Evolutionary conservation across 2,329 filamentous ascomycete species (phyloP), one percentile per base, ranked within the genome.

Genomic region (Dactylellina haptotyla): DNA sequence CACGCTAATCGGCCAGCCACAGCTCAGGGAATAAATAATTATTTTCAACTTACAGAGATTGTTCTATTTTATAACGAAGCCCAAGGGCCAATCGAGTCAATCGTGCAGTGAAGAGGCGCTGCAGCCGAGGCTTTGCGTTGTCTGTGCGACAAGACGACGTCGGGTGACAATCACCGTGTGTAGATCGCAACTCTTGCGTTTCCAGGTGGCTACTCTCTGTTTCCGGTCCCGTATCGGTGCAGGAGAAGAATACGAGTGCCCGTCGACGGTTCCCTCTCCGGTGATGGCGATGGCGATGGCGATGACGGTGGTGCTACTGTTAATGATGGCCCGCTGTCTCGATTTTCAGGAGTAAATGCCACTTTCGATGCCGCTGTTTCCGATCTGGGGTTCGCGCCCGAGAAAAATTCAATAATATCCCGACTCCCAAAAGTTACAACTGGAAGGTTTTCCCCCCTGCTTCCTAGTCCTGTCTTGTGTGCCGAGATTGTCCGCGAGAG

Each of bases 401-500:
- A 41, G 14, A 41, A 64, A 54, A 41, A 43, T 26, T 50, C 41
- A 20, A 46, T 39, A 46, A 56, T 56, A 23, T 46, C 37, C 53
- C 37, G 53, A 57, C 20, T 43, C 25, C 26, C 39, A 23, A 53
- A 32, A 25, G 34, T 50, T 16, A n/a, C 26, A 45, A 32, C 48
- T 46, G 37, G 48, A 16, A 56, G 30, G 34, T 57, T 56, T 48
- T 14, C 43, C 48, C 23, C 54, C 9, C 28, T 25, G 14, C 16
- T 25, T 43, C 25, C 39, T 56, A 30, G 54, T 53, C 16, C 28
- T 66, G 62, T 50, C 50, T 57, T 23, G 62, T 41, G 39, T 73
- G 56, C 69, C 69, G 61, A 73, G 69, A 72, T 72, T 72, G 61
- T 41, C 67, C 46, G n/a, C n/a, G 67, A 65, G 34, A 39, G 46